These are phyloP conservation scores for Saccharomycopsis fodiens DNA, from an alignment of 805 yeast genomes.

Conservation along the genomic window DNA sequence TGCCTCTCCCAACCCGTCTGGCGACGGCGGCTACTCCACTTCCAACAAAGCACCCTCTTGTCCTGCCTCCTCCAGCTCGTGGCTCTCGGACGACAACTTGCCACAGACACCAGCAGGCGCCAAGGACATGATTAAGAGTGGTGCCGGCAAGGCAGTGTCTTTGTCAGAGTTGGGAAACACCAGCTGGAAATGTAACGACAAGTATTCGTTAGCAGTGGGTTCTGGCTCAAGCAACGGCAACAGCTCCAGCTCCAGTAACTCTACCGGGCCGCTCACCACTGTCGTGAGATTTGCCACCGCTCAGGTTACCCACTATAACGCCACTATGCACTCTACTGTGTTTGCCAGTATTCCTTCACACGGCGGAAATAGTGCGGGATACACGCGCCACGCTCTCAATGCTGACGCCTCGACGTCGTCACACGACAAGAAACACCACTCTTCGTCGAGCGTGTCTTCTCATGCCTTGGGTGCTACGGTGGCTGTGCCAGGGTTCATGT, in stretches of 20 bases:
- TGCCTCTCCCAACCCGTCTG: slow-evolving; percentile 40
- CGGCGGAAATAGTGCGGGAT: no score
- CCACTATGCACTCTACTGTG: neutral
- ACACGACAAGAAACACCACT: neutral
- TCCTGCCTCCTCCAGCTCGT: slow-evolving; percentile 28
- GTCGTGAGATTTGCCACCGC: neutral
- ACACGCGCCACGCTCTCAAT: no score
- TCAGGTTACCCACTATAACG: neutral
- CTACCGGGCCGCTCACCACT: neutral
- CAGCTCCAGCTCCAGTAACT: slow-evolving; percentile 1
- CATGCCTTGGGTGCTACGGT: neutral
- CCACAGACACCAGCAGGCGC: slow-evolving; percentile 72
- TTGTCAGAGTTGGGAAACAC: slow-evolving; percentile 31
- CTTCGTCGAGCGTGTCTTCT: neutral
- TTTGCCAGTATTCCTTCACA: no score
- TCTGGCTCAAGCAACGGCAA: neutral
- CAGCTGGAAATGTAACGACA: slow-evolving; percentile 29
- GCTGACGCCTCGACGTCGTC: neutral
- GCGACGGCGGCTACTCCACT: slow-evolving; percentile 41
- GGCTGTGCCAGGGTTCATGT: neutral
- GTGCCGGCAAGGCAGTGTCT: slow-evolving; percentile 49
- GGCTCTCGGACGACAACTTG: slow-evolving; percentile 8
- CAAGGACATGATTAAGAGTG: slow-evolving; percentile 51
- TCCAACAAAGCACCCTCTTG: slow-evolving; percentile 34
- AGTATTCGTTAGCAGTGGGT: slow-evolving; percentile 24